Evolutionary conservation across 1,284 basidiomycete genomes (phyloP), one percentile per base, ranked within the genome.

Genomic region (Paramarasmius palmivorus): DNA sequence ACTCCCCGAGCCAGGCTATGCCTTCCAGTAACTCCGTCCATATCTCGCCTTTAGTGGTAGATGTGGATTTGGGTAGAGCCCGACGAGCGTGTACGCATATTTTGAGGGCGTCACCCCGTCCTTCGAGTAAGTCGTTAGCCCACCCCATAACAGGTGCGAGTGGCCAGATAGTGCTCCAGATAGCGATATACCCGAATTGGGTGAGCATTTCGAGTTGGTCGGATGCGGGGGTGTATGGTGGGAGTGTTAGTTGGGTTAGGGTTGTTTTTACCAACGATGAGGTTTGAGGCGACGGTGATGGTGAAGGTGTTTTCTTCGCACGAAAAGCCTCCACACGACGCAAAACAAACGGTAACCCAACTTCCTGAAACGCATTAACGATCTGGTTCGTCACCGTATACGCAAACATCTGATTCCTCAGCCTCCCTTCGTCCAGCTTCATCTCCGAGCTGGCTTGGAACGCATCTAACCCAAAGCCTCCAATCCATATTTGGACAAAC

Each of bases 161-260:
- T 1, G 95, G 94, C 96, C 95, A 99, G 54, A 96, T 92, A 26
- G 92, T 88, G 38, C 88, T 91, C 93, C 95, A 98, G 26, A 98
- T 75, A 2, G 85, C 84, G 25, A 98, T 85, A 68, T 95, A 95
- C 1, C 96, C 96, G 66, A 97, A 96, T 70, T 95, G 88, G 3
- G 92, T 93, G 23, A 93, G 92, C 94, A 98, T 97, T 75, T 98
- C 95, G 63, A 86, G 87, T 69, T 95, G 98, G 72, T 97, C 95
- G 55, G 74, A 80, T 62, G 92, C 93, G 3, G 88, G 72, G 45
- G 83, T 82, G 64, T 98, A 98, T 37, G 87, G 84, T 0, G 95
- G 92, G 47, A 97, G 74, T 8, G 80, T 80, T 6, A 90, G 86
- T 73, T 99, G 91, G 53, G 77, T 73, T 46, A 91, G 77, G 20